phyloP scores from a whole-genome alignment of 345 rosid species.

The Dimocarpus longan region DNA sequence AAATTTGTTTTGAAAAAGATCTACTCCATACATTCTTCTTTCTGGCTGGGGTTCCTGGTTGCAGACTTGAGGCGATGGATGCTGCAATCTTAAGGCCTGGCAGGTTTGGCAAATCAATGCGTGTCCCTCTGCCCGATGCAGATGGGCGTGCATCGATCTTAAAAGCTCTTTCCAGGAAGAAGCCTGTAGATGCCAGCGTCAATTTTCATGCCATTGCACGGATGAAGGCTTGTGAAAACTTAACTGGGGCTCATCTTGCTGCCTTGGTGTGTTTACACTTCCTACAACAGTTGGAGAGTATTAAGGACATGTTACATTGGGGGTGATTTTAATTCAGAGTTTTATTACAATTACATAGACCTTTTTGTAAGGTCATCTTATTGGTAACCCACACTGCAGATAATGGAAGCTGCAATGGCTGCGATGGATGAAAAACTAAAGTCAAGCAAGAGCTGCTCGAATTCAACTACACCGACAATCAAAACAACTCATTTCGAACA shows the following conservation, averaged over 20 bases:
- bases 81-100: conserved; percentile 89
- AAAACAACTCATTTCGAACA: conserved; percentile 60
- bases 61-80: conserved; percentile 87
- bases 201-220: no score
- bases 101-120: conserved; percentile 28
- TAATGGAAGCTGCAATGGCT: conserved; percentile 69
- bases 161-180: conserved; percentile 38
- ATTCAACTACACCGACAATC: conserved; percentile 39
- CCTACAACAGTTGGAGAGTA: no score
- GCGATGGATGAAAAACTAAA: conserved; percentile 57
- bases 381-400: conserved; percentile 31
- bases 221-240: no score
- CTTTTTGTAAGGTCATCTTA: no score
- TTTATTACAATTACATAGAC: background rate
- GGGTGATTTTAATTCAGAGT: background rate
- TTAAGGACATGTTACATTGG: no score
- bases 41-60: conserved; percentile 25
- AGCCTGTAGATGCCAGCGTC: no score
- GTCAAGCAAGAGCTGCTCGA: conserved; percentile 9
- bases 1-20: background rate
- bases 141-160: conserved; percentile 80
- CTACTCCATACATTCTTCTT: no score
- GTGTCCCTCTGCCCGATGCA: conserved; percentile 76
- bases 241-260: conserved; percentile 72
- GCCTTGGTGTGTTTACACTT: conserved; percentile 53